These are phyloP conservation scores for Chaetomium fimeti DNA, from an alignment of 495 filamentous ascomycete genomes.

Conservation along the genomic window DNA sequence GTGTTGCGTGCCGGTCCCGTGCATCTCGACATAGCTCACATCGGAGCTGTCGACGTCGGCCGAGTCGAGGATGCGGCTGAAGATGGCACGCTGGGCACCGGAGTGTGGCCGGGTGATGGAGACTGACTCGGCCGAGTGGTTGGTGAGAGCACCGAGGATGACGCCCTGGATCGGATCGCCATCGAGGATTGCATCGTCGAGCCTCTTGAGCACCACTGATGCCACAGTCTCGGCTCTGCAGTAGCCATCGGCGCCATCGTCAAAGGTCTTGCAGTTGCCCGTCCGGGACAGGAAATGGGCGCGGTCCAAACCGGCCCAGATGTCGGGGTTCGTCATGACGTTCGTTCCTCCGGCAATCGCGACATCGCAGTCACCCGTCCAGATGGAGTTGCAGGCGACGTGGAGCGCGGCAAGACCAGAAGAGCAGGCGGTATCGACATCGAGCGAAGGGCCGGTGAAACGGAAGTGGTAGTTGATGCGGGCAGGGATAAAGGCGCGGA, in stretches of 20 bases:
- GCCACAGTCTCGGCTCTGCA: slow-evolving; percentile 68
- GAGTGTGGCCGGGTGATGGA: slow-evolving; percentile 73
- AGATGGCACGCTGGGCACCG: slow-evolving; percentile 63
- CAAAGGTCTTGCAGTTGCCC: slow-evolving; percentile 74
- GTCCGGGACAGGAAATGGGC: slow-evolving; percentile 74
- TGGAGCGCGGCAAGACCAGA: slow-evolving; percentile 76
- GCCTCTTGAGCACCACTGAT: slow-evolving; percentile 65
- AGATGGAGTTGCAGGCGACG: slow-evolving; percentile 75
- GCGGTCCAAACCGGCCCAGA: slow-evolving; percentile 71
- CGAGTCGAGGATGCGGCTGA: slow-evolving; percentile 59
- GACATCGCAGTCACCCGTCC: slow-evolving; percentile 72
- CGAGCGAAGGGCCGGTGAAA: slow-evolving; percentile 76
- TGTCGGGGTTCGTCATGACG: slow-evolving; percentile 70
- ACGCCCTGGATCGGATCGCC: slow-evolving; percentile 69
- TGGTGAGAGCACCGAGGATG: slow-evolving; percentile 62
- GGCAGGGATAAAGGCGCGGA: slow-evolving; percentile 76
- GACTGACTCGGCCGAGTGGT: slow-evolving; percentile 67
- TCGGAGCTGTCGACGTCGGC: slow-evolving; percentile 64
- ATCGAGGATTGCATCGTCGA: slow-evolving; percentile 69
- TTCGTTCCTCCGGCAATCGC: slow-evolving; percentile 81
- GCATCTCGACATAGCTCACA: slow-evolving; percentile 76
- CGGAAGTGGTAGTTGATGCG: slow-evolving; percentile 79
- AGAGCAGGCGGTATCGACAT: slow-evolving; percentile 84
- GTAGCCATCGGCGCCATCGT: slow-evolving; percentile 70
- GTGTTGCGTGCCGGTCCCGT: slow-evolving; percentile 79